Evolutionary conservation across 371 early-diverging fungal species (phyloP), one percentile per base, ranked within the genome.

Genomic region (Parasitella parasitica): DNA sequence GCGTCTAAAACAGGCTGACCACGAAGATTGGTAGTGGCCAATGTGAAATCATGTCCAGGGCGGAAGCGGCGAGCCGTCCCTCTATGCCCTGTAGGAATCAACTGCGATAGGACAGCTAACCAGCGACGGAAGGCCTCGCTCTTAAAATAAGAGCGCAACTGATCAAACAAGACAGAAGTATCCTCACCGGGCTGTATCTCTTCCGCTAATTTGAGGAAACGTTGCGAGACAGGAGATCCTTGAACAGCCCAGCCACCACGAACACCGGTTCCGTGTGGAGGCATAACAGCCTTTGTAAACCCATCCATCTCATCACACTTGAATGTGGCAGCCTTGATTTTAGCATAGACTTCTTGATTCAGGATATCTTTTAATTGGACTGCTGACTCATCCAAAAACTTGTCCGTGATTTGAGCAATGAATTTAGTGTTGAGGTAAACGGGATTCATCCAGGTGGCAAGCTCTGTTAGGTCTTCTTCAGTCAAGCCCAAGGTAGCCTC

Each of bases 41-140:
- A 73, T 11, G 88, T 85, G 66, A 83, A 90, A 63, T 90, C 90
- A 58, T 88, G 78, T 6, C 90, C 89, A 2, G 87, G 80, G n/a
- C 89, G 77, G 77, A 89, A 90, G 2, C 90, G 75, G 28, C 89
- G 81, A 4, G 72, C 78, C 43, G 54, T 41, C 16, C 77, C 70
- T 34, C 85, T 66, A n/a, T 61, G 56, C 8, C 66, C 76, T 2
- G 28, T 34, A n/a, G 67, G 64, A 0, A 60, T 34, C 12, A 76
- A 49, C 9, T 71, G 66, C 2, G 78, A 76, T 6, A 85, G 37
- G 8, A 63, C 28, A 26, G 61, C 58, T 34, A 86, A 66, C 85
- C 80, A 81, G 54, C 67, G 76, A 7, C 75, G 71, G 60, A 72
- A 84, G 6, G 78, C 55, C 4, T 61, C 62, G 9, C 62, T 50